These are phyloP conservation scores for Scedosporium dehoogii DNA, from an alignment of 2,329 filamentous ascomycete species.

Conservation along the genomic window DNA sequence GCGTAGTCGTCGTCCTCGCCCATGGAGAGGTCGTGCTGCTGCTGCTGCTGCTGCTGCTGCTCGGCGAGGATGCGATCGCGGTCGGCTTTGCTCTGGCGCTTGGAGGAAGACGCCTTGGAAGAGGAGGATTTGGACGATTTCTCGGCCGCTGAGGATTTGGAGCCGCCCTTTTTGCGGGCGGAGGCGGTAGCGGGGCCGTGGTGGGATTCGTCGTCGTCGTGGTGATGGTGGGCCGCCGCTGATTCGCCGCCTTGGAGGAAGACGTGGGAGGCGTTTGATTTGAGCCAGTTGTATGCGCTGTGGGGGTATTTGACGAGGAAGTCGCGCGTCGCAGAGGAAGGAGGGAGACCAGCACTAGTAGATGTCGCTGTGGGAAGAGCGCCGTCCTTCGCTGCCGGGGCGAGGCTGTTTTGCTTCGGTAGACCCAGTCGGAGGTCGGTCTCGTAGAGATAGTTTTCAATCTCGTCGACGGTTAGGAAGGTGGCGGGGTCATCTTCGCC, in stretches of 20 bases:
- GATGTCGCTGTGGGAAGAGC: constrained; percentile 14
- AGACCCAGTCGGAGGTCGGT: constrained; percentile 44
- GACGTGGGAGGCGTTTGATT: constrained; percentile 72
- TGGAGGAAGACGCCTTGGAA: constrained; percentile 5
- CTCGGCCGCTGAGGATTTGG: background rate
- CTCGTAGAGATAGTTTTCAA: constrained; percentile 64
- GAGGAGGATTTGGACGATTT: background rate
- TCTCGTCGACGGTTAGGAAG: constrained; percentile 59
- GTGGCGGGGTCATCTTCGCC: constrained; percentile 48
- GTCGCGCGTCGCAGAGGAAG: constrained; percentile 28
- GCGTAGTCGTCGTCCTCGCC: constrained; percentile 27
- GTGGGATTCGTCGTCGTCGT: constrained; percentile 25
- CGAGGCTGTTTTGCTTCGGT: constrained; percentile 36
- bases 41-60: constrained; percentile 16
- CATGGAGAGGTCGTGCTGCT: constrained; percentile 25
- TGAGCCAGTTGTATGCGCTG: constrained; percentile 92
- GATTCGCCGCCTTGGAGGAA: constrained; percentile 62
- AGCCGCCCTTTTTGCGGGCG: constrained; percentile 19
- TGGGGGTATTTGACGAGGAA: constrained; percentile 59
- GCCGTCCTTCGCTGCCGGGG: constrained; percentile 33
- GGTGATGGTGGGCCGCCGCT: constrained; percentile 25
- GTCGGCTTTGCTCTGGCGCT: constrained; percentile 10
- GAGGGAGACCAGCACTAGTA: constrained; percentile 13
- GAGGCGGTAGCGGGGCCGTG: constrained; percentile 15
- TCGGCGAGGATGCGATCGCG: constrained; percentile 13